phyloP scores from a whole-genome alignment of 2,329 filamentous ascomycete species.

The Aureobasidium pullulans region DNA sequence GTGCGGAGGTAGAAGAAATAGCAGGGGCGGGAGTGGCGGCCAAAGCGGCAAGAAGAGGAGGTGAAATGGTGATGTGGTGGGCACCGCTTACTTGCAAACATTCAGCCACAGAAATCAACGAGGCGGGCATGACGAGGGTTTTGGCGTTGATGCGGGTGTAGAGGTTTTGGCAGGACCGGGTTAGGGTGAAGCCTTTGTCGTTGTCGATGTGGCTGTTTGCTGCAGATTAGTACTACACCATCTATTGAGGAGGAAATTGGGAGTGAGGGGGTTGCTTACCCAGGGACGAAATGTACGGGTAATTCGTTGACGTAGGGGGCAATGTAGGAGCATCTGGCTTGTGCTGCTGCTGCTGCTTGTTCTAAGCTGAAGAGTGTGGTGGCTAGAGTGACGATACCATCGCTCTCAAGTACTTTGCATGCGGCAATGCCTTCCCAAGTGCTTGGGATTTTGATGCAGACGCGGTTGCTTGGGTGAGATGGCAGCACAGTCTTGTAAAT shows the following conservation, averaged over 20 bases:
- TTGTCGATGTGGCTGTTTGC: constrained; percentile 40
- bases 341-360: constrained; percentile 52
- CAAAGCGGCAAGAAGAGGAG: constrained; percentile 39
- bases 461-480: constrained; percentile 24
- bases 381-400: constrained; percentile 52
- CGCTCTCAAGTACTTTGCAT: constrained; percentile 45
- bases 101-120: constrained; percentile 50
- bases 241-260: too few relatives aligned
- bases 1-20: neutral
- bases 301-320: constrained; percentile 60
- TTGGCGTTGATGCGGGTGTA: constrained; percentile 36
- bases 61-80: constrained; percentile 53
- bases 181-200: constrained; percentile 45
- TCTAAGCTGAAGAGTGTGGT: constrained; percentile 57
- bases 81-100: constrained; percentile 52
- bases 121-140: constrained; percentile 51
- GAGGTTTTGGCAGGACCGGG: constrained; percentile 46
- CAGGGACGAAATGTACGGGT: constrained; percentile 43
- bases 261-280: neutral
- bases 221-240: too few relatives aligned
- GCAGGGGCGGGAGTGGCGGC: constrained; percentile 9
- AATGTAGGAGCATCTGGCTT: constrained; percentile 54
- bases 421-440: constrained; percentile 59
- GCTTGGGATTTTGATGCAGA: constrained; percentile 57
- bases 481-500: constrained; percentile 7